Conservation (phyloP, 331 rosid species). For the Acacia pycnantha region DNA sequence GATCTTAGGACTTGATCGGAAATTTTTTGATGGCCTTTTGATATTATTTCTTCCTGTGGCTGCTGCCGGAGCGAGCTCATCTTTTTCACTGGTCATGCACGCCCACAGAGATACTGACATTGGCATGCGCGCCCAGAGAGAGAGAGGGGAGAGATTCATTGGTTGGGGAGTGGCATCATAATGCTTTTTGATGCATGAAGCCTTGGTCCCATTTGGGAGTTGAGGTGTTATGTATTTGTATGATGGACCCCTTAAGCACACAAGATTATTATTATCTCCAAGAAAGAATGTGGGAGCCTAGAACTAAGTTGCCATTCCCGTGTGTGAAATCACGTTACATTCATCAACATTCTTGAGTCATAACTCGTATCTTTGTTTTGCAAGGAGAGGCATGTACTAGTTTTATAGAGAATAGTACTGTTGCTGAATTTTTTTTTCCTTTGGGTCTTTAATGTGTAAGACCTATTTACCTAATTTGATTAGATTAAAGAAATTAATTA, state of each 20-base stretch:
- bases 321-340: not conserved
- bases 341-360: not conserved
- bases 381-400: conserved; percentile 16
- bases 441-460: no score
- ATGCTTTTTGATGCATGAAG: not conserved
- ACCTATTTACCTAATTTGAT: no score
- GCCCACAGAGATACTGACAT: not conserved
- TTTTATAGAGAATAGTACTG: not conserved
- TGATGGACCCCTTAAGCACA: not conserved
- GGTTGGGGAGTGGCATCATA: not conserved
- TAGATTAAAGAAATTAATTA: no score
- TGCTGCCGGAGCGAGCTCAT: not conserved
- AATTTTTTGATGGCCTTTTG: not conserved
- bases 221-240: not conserved
- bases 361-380: not conserved
- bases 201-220: not conserved
- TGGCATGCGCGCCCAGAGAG: not conserved
- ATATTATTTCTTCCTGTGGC: not conserved
- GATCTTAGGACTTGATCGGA: conserved; percentile 46
- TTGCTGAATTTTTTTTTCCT: not conserved
- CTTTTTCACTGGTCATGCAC: not conserved
- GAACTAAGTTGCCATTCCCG: not conserved
- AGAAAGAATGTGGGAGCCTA: not conserved
- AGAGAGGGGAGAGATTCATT: not conserved
- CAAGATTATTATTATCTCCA: not conserved